Percentiles rank a stretch among this genome's conserved stretches.
phyloP scores from a whole-genome alignment of 176 grass and related monocot species.

The Secale cereale region DNA sequence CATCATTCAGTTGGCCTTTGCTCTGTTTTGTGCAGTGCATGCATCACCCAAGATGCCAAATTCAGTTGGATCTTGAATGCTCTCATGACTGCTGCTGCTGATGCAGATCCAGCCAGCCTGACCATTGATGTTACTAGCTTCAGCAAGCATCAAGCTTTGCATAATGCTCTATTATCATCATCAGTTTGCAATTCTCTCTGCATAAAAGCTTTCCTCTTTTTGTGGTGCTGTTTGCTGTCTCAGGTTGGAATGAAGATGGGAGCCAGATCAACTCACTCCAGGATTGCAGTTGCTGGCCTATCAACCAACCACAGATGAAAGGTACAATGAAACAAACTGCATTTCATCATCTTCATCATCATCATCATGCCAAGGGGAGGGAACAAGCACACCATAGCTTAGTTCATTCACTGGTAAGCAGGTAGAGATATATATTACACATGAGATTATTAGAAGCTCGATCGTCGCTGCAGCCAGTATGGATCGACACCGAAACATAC shows the following conservation, averaged over 20 bases:
- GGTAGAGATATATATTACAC: constrained; percentile 7
- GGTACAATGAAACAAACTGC: background rate
- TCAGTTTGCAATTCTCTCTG: background rate
- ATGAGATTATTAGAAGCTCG: background rate
- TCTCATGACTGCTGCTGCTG: background rate
- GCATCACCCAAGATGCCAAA: background rate
- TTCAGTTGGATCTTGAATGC: background rate
- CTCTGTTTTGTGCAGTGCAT: background rate
- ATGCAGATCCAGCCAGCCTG: no score
- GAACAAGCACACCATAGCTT: background rate
- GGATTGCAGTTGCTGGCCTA: background rate
- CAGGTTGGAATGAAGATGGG: background rate
- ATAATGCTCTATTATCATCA: no score
- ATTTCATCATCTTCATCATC: background rate
- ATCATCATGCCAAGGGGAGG: background rate
- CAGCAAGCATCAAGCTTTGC: background rate
- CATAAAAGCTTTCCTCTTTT: background rate
- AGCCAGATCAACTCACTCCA: background rate
- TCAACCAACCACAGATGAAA: background rate
- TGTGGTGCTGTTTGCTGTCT: background rate
- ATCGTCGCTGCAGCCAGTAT: background rate
- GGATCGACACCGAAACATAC: background rate
- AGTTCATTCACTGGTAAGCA: background rate
- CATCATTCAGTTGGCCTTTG: background rate
- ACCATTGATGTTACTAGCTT: background rate